A percentile compares a stretch with the other conserved stretches of the same genome.
Evolutionary conservation across 2,329 filamentous ascomycete genomes (phyloP).

Genomic region (Cordyceps fumosorosea): DNA sequence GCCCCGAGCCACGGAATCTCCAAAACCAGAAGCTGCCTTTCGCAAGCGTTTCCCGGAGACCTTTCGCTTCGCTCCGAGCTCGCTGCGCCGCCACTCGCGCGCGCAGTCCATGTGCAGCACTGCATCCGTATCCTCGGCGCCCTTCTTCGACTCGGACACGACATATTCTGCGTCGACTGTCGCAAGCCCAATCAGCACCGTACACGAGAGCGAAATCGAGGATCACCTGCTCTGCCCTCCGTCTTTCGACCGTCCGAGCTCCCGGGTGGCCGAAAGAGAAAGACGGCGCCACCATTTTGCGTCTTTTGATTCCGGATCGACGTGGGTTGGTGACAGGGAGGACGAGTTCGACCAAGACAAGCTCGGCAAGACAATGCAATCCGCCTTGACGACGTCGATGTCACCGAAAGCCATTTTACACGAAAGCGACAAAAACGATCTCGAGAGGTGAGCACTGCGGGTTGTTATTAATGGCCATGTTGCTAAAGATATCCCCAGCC

Average conservation of each 20-base stretch:
- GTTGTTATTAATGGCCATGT: background rate
- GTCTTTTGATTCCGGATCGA: slow-evolving; percentile 31
- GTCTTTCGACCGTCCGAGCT: background rate
- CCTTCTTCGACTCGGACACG: slow-evolving; percentile 33
- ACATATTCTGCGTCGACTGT: slow-evolving; percentile 29
- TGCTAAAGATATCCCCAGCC: background rate
- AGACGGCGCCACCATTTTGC: slow-evolving; percentile 22
- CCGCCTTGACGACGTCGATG: background rate
- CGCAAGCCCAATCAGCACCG: slow-evolving; percentile 30
- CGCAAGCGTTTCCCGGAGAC: slow-evolving; percentile 22
- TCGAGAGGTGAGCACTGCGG: background rate
- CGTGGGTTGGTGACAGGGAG: slow-evolving; percentile 32
- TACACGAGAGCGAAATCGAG: slow-evolving; percentile 25
- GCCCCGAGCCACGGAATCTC: background rate
- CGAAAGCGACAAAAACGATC: background rate
- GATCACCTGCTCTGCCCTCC: background rate
- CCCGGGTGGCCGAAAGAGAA: background rate
- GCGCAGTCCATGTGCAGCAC: slow-evolving; percentile 22
- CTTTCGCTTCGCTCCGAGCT: slow-evolving; percentile 18
- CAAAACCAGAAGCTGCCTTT: background rate
- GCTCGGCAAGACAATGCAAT: background rate
- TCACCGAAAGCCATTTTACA: background rate
- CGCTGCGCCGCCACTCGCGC: slow-evolving; percentile 23
- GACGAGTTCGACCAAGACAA: slow-evolving; percentile 16
- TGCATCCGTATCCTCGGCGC: slow-evolving; percentile 30